Conservation (phyloP, 768 basidiomycete genomes). For the Hydnum rufescens region DNA sequence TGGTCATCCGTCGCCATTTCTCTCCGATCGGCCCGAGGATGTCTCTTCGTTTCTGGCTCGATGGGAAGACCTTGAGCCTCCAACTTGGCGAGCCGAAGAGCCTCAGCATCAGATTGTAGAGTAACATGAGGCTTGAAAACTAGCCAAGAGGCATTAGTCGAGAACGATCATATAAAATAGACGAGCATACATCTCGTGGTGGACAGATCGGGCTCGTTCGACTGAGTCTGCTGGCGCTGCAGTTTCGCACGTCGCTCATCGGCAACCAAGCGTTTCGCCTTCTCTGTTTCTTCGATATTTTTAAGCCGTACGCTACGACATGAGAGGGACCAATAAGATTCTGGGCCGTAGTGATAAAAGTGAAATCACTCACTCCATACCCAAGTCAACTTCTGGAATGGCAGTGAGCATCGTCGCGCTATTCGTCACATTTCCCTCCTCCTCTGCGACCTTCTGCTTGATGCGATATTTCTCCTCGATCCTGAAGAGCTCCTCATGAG, state of each 20-base stretch:
- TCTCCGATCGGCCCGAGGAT: constrained; percentile 25
- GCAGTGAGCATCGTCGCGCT: constrained; percentile 91
- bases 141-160: constrained; percentile 15
- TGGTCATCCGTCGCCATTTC: constrained; percentile 85
- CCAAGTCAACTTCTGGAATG: constrained; percentile 94
- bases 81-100: constrained; percentile 69
- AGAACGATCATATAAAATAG: constrained; percentile 4
- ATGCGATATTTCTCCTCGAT: constrained; percentile 33
- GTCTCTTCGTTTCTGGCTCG: constrained; percentile 3
- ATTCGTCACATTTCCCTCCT: constrained; percentile 83
- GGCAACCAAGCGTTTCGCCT: constrained; percentile 71
- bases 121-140: constrained; percentile 73
- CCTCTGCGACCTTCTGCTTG: constrained; percentile 19
- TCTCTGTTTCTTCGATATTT: constrained; percentile 96
- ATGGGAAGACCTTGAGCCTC: constrained; percentile 48
- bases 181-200: constrained; percentile 64
- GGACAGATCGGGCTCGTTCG: constrained; percentile 67
- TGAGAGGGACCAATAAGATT: background rate
- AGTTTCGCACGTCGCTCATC: constrained; percentile 43
- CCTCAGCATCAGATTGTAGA: constrained; percentile 68
- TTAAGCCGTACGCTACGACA: constrained; percentile 52
- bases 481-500: constrained; percentile 59
- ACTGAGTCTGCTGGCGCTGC: constrained; percentile 25
- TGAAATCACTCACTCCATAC: constrained; percentile 69
- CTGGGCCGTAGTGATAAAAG: background rate